Evolutionary conservation across 1,284 basidiomycete species (phyloP), one percentile per base, ranked within the genome.

Genomic region (Microbotryum silenes-acaulis): DNA sequence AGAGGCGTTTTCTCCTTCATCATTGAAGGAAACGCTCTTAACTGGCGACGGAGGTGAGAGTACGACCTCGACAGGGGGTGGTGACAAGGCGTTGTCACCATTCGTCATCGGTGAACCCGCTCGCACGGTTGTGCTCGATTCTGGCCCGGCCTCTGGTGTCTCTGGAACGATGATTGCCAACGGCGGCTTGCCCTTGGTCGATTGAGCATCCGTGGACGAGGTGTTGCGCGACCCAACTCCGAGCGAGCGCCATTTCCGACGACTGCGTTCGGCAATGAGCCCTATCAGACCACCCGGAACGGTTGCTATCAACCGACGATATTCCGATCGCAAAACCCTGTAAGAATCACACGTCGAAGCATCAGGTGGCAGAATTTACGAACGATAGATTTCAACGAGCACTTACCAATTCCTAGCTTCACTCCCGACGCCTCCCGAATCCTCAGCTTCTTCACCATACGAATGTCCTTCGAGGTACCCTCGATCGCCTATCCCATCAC

Each of bases 401-500:
- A 27, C 42, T 16, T 20, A 27, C 27, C 57, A 60, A 18, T 20
- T 52, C 29, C 59, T 48, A 44, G 53, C 50, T 21, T 56, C 55
- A 1, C 29, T 52, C n/a, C 6, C 44, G 14, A 10, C 54, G 4
- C 54, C 51, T 4, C 29, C 60, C 12, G 55, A 33, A 14, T 56
- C 61, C 31, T 68, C 67, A 20, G 23, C 54, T 56, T 56, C 54
- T 12, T 63, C 64, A 31, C 67, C 67, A 45, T 68, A 66, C 16
- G 58, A 46, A 20, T 58, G 60, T 21, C 53, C 51, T 9, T 68
- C 67, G n/a, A 66, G 62, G 59, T 68, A 68, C 2, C 56, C 56
- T 16, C 60, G 48, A 2, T 68, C 70, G 16, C 69, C 70, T 0
- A 70, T 27, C 29, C 70, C 70, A 42, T 71, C 70, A 6, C 62